Evolutionary conservation across 2,329 filamentous ascomycete genomes (phyloP), one percentile per base, ranked within the genome.

Genomic region (Penicillium sclerotiorum): DNA sequence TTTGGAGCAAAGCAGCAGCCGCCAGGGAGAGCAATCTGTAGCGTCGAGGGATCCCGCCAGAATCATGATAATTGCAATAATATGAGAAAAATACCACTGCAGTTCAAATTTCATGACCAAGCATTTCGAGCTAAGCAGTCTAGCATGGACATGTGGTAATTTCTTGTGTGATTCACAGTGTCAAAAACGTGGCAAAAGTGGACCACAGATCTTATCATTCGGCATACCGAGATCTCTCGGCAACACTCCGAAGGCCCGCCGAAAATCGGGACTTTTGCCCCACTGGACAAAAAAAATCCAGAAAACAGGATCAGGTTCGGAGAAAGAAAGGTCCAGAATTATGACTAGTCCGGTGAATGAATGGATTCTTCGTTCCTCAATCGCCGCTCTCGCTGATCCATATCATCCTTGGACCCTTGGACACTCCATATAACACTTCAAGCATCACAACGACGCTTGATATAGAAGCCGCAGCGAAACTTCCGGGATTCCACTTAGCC

Each of bases 251-350:
- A 49, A 33, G n/a, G 20, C 47, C 30, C 54, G 56, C 57, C 58
- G 57, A 57, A 52, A 49, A 32, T 60, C 59, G 59, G 59, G 51
- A 30, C 32, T 53, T 57, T 25, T 8, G 49, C 46, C 59, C 59
- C 59, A 60, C 57, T 36, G 39, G 23, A 30, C 35, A 42, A 53
- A 57, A 58, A 55, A 59, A 47, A 41, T 50, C 36, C 28, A 45
- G 28, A 21, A 23, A 30, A 47, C 35, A 30, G 39, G 37, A 45
- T 44, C 45, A 54, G 46, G 18, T 38, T 45, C 36, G 20, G 13
- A 42, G 8, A 27, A 37, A 22, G 22, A 46, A 8, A 30, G 42
- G 25, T 46, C 40, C 32, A 22, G 22, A 36, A 33, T n/a, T 40
- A 33, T 44, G 45, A 41, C 45, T 23, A 41, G 49, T n/a, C 28